A percentile compares a stretch with the other conserved stretches of the same genome.
These are phyloP conservation scores for Eimeria necatrix DNA, from an alignment of 169 alveolate species.

Conservation along the genomic window DNA sequence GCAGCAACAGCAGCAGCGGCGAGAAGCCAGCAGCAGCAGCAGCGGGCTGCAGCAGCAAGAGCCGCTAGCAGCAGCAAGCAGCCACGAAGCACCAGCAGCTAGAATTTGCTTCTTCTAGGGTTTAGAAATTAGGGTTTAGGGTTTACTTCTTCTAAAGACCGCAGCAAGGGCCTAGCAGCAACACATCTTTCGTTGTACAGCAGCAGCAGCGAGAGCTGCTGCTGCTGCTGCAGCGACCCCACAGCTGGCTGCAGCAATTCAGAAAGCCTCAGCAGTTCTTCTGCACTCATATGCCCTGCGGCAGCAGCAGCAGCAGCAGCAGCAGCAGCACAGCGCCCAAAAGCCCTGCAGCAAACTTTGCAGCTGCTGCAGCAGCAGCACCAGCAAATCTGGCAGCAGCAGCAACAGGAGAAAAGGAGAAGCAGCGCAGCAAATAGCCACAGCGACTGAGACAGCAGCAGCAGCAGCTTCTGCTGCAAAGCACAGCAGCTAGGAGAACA, in stretches of 20 bases:
- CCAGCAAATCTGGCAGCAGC: background rate
- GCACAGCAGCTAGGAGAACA: too few relatives aligned
- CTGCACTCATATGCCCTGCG: conserved; percentile 43
- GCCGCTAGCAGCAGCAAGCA: too few relatives aligned
- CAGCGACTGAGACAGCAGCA: background rate
- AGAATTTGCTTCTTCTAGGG: background rate
- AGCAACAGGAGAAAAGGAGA: too few relatives aligned
- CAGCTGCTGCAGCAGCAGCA: too few relatives aligned
- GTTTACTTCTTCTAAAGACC: conserved; percentile 5
- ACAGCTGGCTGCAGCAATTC: background rate
- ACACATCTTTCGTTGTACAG: conserved; percentile 27
- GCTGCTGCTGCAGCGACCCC: conserved; percentile 8
- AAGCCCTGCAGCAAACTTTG: too few relatives aligned
- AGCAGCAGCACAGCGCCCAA: too few relatives aligned
- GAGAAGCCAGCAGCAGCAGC: background rate
- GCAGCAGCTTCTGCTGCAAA: background rate
- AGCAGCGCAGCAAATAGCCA: too few relatives aligned
- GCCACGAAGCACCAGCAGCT: too few relatives aligned
- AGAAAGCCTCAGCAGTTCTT: conserved; percentile 28
- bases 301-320: background rate
- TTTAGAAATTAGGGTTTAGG: background rate
- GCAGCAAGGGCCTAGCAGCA: conserved; percentile 21
- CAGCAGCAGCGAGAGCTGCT: conserved; percentile 58
- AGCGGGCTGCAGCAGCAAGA: too few relatives aligned
- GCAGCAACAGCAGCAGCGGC: background rate